A percentile compares a stretch with the other conserved stretches of the same genome.
Evolutionary conservation across 1,139 yeast species (phyloP).

Genomic region (Arxiozyma heterogenica): DNA sequence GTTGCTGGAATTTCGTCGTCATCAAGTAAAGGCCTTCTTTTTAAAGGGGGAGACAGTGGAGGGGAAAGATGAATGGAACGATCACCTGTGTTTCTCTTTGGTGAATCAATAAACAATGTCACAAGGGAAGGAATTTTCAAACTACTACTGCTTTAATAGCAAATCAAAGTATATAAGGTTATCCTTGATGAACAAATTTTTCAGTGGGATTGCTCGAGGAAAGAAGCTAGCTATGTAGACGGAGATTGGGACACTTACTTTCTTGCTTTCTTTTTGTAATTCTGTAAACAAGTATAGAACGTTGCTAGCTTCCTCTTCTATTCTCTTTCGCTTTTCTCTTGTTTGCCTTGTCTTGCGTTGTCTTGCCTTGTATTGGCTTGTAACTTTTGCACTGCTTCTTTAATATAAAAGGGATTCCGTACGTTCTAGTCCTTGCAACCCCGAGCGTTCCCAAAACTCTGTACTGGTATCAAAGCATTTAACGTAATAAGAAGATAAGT

Average conservation of each 20-base stretch:
- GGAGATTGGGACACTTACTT: too few relatives aligned
- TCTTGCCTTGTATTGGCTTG: too few relatives aligned
- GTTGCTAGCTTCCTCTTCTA: background rate
- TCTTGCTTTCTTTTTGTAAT: background rate
- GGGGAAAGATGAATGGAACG: background rate
- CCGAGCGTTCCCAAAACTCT: background rate
- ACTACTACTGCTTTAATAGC: background rate
- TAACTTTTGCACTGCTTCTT: background rate
- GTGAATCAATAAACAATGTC: background rate
- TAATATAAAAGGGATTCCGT: background rate
- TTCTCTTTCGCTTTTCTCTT: too few relatives aligned
- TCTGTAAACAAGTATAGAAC: too few relatives aligned
- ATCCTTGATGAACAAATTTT: background rate
- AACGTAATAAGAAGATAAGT: background rate
- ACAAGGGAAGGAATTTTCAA: background rate
- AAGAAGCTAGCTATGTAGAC: too few relatives aligned
- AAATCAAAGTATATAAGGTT: background rate
- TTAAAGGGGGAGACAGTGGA: background rate
- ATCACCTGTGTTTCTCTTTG: background rate
- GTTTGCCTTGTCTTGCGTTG: background rate
- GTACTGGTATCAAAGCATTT: background rate
- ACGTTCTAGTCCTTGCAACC: background rate
- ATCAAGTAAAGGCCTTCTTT: too few relatives aligned
- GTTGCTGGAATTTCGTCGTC: background rate
- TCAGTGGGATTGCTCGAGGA: background rate